Evolutionary conservation across 164 flowering plant genomes (phyloP), one percentile per base, ranked within the genome.

Genomic region (Piper betle): DNA sequence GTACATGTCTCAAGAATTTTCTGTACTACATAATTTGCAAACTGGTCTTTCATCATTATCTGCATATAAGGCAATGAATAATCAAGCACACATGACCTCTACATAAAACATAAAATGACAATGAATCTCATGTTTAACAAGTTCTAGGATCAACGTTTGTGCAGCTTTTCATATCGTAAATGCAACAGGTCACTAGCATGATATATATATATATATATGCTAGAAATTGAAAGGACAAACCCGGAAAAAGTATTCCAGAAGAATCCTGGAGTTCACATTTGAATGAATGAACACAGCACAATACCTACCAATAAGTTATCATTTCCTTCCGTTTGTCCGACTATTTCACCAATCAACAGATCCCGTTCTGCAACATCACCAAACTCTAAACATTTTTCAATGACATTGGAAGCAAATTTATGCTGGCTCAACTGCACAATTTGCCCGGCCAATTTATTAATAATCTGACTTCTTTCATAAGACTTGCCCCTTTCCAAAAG

Each of bases 41-140:
- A 91, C 55, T 91, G 96, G 75, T 91, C 97, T 73, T 91, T 91
- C 88, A 91, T 86, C 96, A 91, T 88, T 62, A 63, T 60, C 97
- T 91, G 58, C 56, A 46, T 15, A 9, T 6, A 46, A 10, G 50
- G 50, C 10, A 46, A 46, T 9, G 15, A 46, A 6, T 6, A 46
- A 46, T 46, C 50, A 46, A 42, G 46, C 11, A 42, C 46, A 42
- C 46, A 42, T 42, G 46, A 42, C 11, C 46, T 10, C 46, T 42
- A 6, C 46, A 42, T 42, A 6, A 42, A 10, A 42, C 2, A 42
- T 42, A 42, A 6, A 42, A 42, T 42, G 11, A 42, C 46, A 42
- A 42, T 0, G 9, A 42, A 42, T 42, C 11, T 0, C 33, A 2
- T 25, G 33, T 25, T 25, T 25, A 25, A 25, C 33, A 25, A 25